phyloP scores from a whole-genome alignment of 345 rosid genomes.

The Raphanus raphanistrum region DNA sequence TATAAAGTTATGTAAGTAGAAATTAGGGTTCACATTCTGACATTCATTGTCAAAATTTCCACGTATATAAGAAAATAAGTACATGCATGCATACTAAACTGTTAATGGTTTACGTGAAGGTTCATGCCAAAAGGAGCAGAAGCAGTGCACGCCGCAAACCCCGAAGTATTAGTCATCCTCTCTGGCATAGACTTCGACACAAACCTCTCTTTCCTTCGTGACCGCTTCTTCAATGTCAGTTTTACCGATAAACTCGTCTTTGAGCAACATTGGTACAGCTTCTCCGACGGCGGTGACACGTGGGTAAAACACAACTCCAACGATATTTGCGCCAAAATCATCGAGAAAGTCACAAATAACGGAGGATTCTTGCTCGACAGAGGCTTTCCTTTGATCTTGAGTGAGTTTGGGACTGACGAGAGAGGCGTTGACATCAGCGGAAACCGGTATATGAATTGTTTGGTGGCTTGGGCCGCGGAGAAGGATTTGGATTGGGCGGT shows the following conservation, averaged over 20 bases:
- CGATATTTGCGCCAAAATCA: slow-evolving; percentile 66
- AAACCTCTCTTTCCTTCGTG: slow-evolving; percentile 59
- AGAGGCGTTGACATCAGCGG: slow-evolving; percentile 67
- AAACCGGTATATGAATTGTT: slow-evolving; percentile 69
- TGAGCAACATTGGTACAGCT: slow-evolving; percentile 80
- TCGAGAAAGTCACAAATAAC: slow-evolving; percentile 44
- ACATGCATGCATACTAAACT: not conserved
- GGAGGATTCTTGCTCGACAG: slow-evolving; percentile 61
- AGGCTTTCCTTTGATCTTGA: slow-evolving; percentile 67
- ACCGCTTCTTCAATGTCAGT: slow-evolving; percentile 45
- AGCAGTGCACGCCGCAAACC: slow-evolving; percentile 61
- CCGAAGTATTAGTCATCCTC: slow-evolving; percentile 67
- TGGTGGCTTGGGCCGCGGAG: slow-evolving; percentile 65
- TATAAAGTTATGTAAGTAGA: not conserved
- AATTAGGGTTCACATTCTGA: no score
- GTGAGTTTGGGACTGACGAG: slow-evolving; percentile 69
- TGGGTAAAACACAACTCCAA: slow-evolving; percentile 71
- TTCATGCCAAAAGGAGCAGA: slow-evolving; percentile 63
- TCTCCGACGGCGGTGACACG: slow-evolving; percentile 52
- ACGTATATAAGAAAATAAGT: no score
- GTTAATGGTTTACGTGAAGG: slow-evolving; percentile 37
- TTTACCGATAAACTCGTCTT: slow-evolving; percentile 63
- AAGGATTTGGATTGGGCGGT: slow-evolving; percentile 82
- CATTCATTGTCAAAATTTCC: no score
- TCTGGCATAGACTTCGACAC: slow-evolving; percentile 75